Evolutionary conservation across 2,329 filamentous ascomycete species (phyloP), one percentile per base, ranked within the genome.

Genomic region (Calonectria pseudoreteaudii): DNA sequence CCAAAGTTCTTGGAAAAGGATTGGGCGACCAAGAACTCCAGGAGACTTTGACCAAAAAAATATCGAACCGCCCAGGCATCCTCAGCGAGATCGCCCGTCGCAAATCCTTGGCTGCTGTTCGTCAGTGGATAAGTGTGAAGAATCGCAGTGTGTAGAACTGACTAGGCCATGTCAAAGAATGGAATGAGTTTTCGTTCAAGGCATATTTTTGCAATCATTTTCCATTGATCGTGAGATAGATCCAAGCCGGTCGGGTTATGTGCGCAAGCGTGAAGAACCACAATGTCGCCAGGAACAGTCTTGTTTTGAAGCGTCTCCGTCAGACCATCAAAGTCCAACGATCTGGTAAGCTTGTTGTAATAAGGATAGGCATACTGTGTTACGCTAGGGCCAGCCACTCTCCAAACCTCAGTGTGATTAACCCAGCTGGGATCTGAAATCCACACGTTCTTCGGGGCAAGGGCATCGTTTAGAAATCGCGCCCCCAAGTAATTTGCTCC

Each of bases 331-430:
- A 86, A 82, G 74, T 85, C 77, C 5, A 86, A 53, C 1, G 74
- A 71, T 7, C 68, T 71, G 1, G 74, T 80, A 2, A 65, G 23
- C 1, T 74, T 53, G 56, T 83, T 31, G 71, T 81, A 86, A 72
- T 86, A 84, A 3, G 82, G 80, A 50, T 84, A 86, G 3, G 69
- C 65, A 18, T 50, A 66, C 23, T 70, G 74, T 18, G 74, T 68
- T 11, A 85, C 74, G 3, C 50, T 41, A 0, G 79, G 70, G 2
- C 68, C 80, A 2, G 74, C 77, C 4, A 77, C 68, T 18, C 78
- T 73, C 80, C 82, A 86, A 47, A 85, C 81, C 18, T 78, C 74
- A 9, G 73, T 49, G 69, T 86, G 76, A 23, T 76, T 98, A 88
- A 89, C 96, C 77, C 78, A 80, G 1, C 66, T 76, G 8, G 77